Evolutionary conservation across 2,329 filamentous ascomycete species (phyloP), one percentile per base, ranked within the genome.

Genomic region (Geosmithia putterillii): DNA sequence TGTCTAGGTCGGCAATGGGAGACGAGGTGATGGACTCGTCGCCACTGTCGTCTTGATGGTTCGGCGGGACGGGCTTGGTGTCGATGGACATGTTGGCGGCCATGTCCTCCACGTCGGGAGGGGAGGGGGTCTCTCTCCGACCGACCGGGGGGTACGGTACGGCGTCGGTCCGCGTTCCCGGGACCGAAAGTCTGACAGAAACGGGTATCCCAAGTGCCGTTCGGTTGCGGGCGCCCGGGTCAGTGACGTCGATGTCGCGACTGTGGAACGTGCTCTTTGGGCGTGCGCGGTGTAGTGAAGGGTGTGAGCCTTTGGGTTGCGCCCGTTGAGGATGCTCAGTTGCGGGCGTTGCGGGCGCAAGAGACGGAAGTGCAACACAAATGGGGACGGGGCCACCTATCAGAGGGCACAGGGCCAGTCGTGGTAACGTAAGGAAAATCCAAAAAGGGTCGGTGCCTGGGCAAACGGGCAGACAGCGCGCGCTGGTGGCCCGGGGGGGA

Each of bases 81-180:
- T 81, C 76, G 61, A 81, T 75, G 52, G 77, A 80, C 78, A 81
- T 82, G 52, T 68, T 76, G 63, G 79, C 75, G 64, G 74, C 73
- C 76, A 81, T 81, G 60, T 32, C 67, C 42, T 40, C 54, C 55
- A n/a, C n/a, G 51, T 57, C 58, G 52, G 57, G 63, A 64, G 63
- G 63, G 59, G 57, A 55, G 62, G 60, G 61, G 59, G 15, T 7
- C 7, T 6, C 23, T 7, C 10, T 32, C 28, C 37, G 22, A 39
- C 37, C 17, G 37, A 38, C 35, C 28, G 18, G 38, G 38, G 38
- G 20, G 37, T 12, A 12, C 18, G 18, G 18, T 9, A 22, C 38
- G 38, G 38, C 38, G 38, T 14, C 40, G 40, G 40, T 22, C n/a
- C 14, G 41, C 9, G 18, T 37, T 32, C 15, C 15, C 28, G n/a